Base-by-base conservation (phyloP, 768 basidiomycete species). In the Kwoniella dejecticola region DNA sequence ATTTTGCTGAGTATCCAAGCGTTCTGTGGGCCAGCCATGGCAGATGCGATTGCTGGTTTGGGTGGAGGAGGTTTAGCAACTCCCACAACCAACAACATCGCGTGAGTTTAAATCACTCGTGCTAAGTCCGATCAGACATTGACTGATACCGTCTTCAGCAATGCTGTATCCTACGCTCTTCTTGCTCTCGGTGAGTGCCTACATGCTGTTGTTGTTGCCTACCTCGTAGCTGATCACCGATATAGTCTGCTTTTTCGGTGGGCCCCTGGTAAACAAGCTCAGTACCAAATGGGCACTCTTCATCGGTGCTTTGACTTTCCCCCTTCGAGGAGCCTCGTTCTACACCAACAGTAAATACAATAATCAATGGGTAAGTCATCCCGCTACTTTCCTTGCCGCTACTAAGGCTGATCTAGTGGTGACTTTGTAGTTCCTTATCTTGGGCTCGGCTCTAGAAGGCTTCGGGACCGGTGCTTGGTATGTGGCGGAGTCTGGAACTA, bases 251-350 rank as follows among this genome's bases (percentile, higher is more conserved):
- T 47, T 72, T 7, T 59, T 69, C 52, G 71, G 71, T 46, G 71
- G 71, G 49, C 71, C 71, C 4, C 38, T 72, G 31, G 59, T 72
- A 62, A 72, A 72, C 57, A 67, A 68, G 44, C 26, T 72, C 49
- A 68, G 71, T n/a, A 72, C 64, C 23, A 67, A 67, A 40, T 69
- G 63, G 63, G 57, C 71, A 6, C 60, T 63, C 26, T 38, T 67
- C 40, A 67, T 72, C 24, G 59, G 59, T 3, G 68, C 63, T 42
- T 40, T 58, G 30, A 36, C 57, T 2, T 62, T 67, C 52, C 55
- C 56, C 8, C 31, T 57, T 11, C 26, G 56, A 48, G 56, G 56
- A 15, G 56, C 56, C 2, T 57, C 56, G n/a, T 57, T 47, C 33
- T 57, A 57, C 23, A 57, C 56, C 1, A 57, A 57, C 24, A 47